These are phyloP conservation scores for Colletotrichum viniferum DNA, from an alignment of 2,329 filamentous ascomycete species.

Conservation along the genomic window DNA sequence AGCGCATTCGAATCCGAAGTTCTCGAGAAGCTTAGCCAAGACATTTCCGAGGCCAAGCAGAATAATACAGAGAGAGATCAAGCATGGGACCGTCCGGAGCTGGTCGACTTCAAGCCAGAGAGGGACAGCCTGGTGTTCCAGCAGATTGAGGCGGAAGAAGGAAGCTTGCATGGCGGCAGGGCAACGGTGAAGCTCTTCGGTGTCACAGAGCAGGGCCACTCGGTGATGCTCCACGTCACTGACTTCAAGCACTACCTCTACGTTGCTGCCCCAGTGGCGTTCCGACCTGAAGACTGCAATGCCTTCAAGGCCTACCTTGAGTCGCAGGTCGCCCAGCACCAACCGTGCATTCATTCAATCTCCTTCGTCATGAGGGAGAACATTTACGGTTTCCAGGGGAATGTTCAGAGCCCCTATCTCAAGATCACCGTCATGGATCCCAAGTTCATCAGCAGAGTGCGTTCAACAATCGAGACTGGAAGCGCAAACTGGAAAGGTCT, in stretches of 20 bases:
- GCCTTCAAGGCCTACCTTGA: conserved; percentile 84
- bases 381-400: conserved; percentile 93
- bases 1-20: conserved; percentile 94
- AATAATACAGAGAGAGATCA: conserved; percentile 93
- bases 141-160: conserved; percentile 94
- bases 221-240: conserved; percentile 91
- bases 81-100: conserved; percentile 75
- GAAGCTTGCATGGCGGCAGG: conserved; percentile 75
- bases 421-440: conserved; percentile 94
- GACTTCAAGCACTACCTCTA: conserved; percentile 98
- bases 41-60: conserved; percentile 83
- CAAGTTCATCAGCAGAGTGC: conserved; percentile 78
- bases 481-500: conserved; percentile 88
- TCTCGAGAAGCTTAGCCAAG: conserved; percentile 93
- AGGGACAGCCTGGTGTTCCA: conserved; percentile 84
- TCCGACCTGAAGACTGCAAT: conserved; percentile 78
- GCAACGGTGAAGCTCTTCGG: conserved; percentile 91
- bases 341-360: conserved; percentile 79
- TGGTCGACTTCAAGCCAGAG: conserved; percentile 56
- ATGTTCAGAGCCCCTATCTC: conserved; percentile 87
- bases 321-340: conserved; percentile 73
- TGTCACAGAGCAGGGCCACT: conserved; percentile 83
- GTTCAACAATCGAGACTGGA: conserved; percentile 75
- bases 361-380: conserved; percentile 85
- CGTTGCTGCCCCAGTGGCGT: conserved; percentile 83